These are phyloP conservation scores for Lunularia cruciata DNA, from an alignment of 225 moss, liverwort and hornwort genomes.

Conservation along the genomic window DNA sequence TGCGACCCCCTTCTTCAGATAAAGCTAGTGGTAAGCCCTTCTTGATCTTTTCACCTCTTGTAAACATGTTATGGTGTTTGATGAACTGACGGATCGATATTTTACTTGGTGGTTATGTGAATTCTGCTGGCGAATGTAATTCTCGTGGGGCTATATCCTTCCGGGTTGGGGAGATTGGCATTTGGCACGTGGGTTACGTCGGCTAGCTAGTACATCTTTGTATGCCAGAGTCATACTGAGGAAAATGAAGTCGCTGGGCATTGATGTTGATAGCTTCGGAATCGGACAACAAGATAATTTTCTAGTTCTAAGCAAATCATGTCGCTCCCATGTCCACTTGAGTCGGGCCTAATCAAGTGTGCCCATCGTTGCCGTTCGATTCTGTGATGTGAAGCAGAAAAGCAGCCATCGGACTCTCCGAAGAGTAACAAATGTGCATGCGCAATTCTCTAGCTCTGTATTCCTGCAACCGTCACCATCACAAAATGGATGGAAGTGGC, in stretches of 20 bases:
- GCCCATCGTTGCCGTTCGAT: constrained; percentile 19
- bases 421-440: constrained; percentile 93
- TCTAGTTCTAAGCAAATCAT: too few species aligned
- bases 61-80: not conserved
- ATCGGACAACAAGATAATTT: too few species aligned
- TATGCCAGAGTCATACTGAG: too few species aligned
- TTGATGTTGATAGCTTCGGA: too few species aligned
- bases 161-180: too few species aligned
- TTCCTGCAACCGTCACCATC: constrained; percentile 15
- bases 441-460: constrained; percentile 54
- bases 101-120: too few species aligned
- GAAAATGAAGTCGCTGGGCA: too few species aligned
- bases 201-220: too few species aligned
- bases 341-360: constrained; percentile 2
- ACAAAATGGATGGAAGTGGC: constrained; percentile 19
- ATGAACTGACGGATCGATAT: too few species aligned
- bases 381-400: constrained; percentile 65
- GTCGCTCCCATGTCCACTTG: too few species aligned
- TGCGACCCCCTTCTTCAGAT: constrained; percentile 77
- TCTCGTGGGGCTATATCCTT: not conserved
- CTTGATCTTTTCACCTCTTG: too few species aligned
- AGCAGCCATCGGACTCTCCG: constrained; percentile 90
- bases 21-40: constrained; percentile 73
- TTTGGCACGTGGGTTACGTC: too few species aligned
- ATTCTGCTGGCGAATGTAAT: not conserved